Evolutionary conservation across 345 rosid genomes (phyloP), one percentile per base, ranked within the genome.

Genomic region (Noccaea bulbosa): DNA sequence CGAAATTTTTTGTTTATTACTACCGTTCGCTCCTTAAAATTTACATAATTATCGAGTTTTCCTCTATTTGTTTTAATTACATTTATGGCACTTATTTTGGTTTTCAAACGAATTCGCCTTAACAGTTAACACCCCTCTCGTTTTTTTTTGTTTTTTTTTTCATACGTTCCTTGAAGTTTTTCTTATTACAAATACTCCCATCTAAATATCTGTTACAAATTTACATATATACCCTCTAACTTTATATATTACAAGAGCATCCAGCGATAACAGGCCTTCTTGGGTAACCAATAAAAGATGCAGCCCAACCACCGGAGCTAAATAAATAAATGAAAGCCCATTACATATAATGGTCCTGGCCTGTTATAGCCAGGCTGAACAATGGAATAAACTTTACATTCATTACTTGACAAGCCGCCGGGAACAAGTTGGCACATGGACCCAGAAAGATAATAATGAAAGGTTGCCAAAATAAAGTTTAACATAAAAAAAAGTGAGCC

Each of bases 371-470:
- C n/a, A 55, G 12, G 61, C 6, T 55, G 27, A 15, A 9, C 27
- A 53, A 15, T 53, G 58, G 58, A n/a, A 50, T 37, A 46, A 17
- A 0, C n/a, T 4, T 15, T 16, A 15, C 30, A 22, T 20, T 6
- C 14, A 3, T 24, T 12, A 30, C 10, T 27, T 27, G 30, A 27
- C 30, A 27, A 27, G 30, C 30, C 30, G 30, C 3, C 30, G 30
- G 30, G 30, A 27, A 27, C 52, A 43, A 53, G 43, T 41, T 56
- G 72, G 64, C 72, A 55, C 64, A 45, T 68, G 64, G 64, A 16
- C 24, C 16, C 11, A n/a, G 11, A 32, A 39, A 12, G 41, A 8
- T 9, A 68, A 66, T 66, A 14, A 52, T 49, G 16, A 14, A 20
- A 20, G 22, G 22, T 27, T 27, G 30, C 4, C 30, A 27, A 27